Percentiles rank a stretch among this genome's conserved stretches.
These are phyloP conservation scores for Trifolium dubium DNA, from an alignment of 306 rosid species.

Conservation along the genomic window DNA sequence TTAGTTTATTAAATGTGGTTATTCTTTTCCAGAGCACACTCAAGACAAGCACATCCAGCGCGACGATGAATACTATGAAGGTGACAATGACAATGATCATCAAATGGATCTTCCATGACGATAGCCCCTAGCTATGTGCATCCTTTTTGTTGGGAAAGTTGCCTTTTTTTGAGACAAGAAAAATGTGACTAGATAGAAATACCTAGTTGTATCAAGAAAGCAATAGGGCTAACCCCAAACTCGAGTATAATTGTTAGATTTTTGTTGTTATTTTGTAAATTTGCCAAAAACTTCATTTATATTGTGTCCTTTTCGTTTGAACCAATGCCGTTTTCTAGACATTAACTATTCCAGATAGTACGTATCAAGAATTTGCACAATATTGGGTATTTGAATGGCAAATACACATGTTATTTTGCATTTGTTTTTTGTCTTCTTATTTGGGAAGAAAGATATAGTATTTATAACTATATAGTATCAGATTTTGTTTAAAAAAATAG, in stretches of 20 bases:
- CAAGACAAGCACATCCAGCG: constrained; percentile 94
- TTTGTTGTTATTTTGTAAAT: constrained; percentile 21
- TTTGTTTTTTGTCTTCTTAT: not conserved
- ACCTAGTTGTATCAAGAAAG: constrained; percentile 19
- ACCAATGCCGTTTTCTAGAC: constrained; percentile 3
- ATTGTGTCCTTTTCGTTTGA: not conserved
- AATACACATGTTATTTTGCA: not conserved
- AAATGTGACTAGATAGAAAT: constrained; percentile 40
- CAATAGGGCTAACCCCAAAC: not conserved
- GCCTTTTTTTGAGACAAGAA: constrained; percentile 20
- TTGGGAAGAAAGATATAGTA: not conserved
- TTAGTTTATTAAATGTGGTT: constrained; percentile 28
- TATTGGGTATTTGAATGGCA: not conserved
- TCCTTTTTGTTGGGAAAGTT: constrained; percentile 8
- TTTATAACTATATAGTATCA: not conserved
- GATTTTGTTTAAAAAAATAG: not conserved
- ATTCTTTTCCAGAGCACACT: constrained; percentile 68
- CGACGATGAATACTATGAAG: constrained; percentile 89
- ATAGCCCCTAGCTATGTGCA: constrained; percentile 7
- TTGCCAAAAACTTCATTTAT: not conserved
- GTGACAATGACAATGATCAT: constrained; percentile 88
- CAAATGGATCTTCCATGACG: constrained; percentile 69
- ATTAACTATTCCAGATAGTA: not conserved
- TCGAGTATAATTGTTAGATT: not conserved
- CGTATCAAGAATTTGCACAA: not conserved